Base-by-base conservation (phyloP, 2,329 filamentous ascomycete species). In the Apiospora sp. region DNA sequence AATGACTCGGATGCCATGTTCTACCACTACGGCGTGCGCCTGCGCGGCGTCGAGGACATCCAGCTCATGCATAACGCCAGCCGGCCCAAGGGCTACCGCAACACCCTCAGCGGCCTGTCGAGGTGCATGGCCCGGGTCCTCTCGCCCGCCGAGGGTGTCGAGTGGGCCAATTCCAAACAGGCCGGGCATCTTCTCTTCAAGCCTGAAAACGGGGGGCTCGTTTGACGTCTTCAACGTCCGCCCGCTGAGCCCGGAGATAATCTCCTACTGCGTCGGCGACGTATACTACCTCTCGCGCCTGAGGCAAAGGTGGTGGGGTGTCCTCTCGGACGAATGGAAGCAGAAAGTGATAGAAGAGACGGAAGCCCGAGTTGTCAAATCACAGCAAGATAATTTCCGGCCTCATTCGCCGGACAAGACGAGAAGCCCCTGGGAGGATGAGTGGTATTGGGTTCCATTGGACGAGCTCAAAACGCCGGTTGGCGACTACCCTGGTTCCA, bases 1-100 rank as follows among this genome's bases (percentile, higher is more conserved):
- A 44, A 74, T 68, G 43, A 73, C 41, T 71, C 71, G 48, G 54
- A 75, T 70, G 71, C 68, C 67, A 76, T 79, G 83, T 70, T 72
- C 43, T 6, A 27, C 14, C 70, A 71, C 70, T 64, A 14, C 24
- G 51, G 61, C 54, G 46, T 64, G 37, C n/a, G 16, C 24, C 51
- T 67, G n/a, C 14, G 43, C 4, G 44, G 54, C 12, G 30, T 43
- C 48, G 68, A 70, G 49, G 46, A 70, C 48, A 13, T 70, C 68
- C 68, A 70, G 67, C 43, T 68, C n/a, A 48, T 34, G 19, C 43
- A 68, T 8, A 48, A 27, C 67, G 67, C 46, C 24, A 68, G 16
- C 16, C 54, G 54, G 4, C 14, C 5, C 16, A 30, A 61, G 7
- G 64, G 64, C 37, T 4, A 14, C 7, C 64, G 64, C 64, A 44